Evolutionary conservation across 352 stramenopile genomes (phyloP).

Genomic region (Thraustotheca clavata): DNA sequence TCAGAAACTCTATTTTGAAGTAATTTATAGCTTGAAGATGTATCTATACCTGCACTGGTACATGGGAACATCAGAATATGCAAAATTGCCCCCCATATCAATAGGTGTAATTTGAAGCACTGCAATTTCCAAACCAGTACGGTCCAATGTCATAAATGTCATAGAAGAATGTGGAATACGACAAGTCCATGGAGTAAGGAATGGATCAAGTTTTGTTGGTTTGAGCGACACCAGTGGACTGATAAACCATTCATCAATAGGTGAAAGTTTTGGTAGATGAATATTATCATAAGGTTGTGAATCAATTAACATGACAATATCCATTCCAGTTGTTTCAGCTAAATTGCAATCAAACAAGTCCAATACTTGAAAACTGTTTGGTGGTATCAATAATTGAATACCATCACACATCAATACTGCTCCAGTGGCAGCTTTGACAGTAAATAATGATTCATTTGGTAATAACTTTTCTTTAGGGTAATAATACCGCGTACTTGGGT

Average conservation of each 20-base stretch:
- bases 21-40: background rate
- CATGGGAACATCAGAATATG: background rate
- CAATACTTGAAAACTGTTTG: conserved; percentile 38
- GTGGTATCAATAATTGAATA: conserved; percentile 39
- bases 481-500: conserved; percentile 17
- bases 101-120: conserved; percentile 1
- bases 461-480: conserved; percentile 24
- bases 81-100: background rate
- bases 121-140: background rate
- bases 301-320: conserved; percentile 34
- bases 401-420: conserved; percentile 28
- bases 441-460: conserved; percentile 25
- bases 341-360: conserved; percentile 35
- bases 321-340: conserved; percentile 37
- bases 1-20: background rate
- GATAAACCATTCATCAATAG: conserved; percentile 33
- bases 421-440: conserved; percentile 33
- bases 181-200: conserved; percentile 1
- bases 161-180: background rate
- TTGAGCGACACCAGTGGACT: conserved; percentile 40
- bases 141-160: background rate
- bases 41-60: background rate
- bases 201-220: conserved; percentile 22
- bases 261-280: too few relatives aligned
- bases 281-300: background rate